Evolutionary conservation across 805 yeast genomes (phyloP).

Genomic region (Lipomyces orientalis): DNA sequence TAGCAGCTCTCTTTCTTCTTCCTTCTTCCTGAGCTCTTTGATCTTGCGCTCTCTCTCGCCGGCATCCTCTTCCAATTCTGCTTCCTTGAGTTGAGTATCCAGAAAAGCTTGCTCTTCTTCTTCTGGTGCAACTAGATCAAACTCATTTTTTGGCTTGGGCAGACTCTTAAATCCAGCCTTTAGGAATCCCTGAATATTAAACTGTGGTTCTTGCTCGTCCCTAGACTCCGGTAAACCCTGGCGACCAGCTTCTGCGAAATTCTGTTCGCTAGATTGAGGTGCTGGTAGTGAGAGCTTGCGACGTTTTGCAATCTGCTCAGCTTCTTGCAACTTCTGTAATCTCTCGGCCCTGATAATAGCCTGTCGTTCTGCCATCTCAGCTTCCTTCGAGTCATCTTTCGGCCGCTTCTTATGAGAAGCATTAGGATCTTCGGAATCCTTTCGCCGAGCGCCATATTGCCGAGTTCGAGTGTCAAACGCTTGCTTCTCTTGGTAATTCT

Average conservation of each 20-base stretch:
- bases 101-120: slow-evolving; percentile 36
- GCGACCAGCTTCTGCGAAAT: slow-evolving; percentile 40
- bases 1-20: slow-evolving; percentile 41
- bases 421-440: slow-evolving; percentile 37
- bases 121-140: slow-evolving; percentile 48
- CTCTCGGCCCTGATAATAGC: slow-evolving; percentile 40
- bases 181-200: slow-evolving; percentile 19
- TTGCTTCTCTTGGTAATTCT: slow-evolving; percentile 48
- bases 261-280: slow-evolving; percentile 45
- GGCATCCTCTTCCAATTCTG: slow-evolving; percentile 41
- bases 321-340: slow-evolving; percentile 42
- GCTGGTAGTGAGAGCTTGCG: slow-evolving; percentile 49
- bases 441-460: slow-evolving; percentile 33
- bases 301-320: slow-evolving; percentile 48
- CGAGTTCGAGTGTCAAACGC: slow-evolving; percentile 50
- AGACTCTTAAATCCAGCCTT: slow-evolving; percentile 36
- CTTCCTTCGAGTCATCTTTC: slow-evolving; percentile 28
- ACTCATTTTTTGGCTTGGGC: slow-evolving; percentile 51
- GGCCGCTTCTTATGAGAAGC: slow-evolving; percentile 33
- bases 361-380: slow-evolving; percentile 40
- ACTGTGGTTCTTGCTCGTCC: neutral
- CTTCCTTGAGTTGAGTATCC: slow-evolving; percentile 33
- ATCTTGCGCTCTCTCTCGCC: slow-evolving; percentile 43
- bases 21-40: slow-evolving; percentile 31
- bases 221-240: neutral